Base-by-base conservation (phyloP, 352 stramenopile species). In the Globisporangium alternatum region DNA sequence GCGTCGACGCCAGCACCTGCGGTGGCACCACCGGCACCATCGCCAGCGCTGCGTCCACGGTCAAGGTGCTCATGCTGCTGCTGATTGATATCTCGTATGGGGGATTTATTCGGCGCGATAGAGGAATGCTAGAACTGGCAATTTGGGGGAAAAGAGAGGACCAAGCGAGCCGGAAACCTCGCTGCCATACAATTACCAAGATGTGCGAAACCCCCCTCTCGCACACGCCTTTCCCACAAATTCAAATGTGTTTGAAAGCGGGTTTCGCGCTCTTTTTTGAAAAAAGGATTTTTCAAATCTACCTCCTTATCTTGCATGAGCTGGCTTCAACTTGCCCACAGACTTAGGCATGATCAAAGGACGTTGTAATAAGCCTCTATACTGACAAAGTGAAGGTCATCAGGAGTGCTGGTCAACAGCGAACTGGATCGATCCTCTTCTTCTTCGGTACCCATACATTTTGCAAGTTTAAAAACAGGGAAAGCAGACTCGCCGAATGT, bases 41-140 rank as follows among this genome's bases (percentile, higher is more conserved):
- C 30, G 30, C 19, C 30, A 28, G 13, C 17, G 28, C 28, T 19
- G 30, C 30, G 15, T 17, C 31, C 28, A 10, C 10, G 6, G 8
- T 57, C 51, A 57, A 28, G 4, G 30, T 3, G 7, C 17, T 58
- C 51, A 56, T 39, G 15, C n/a, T 22, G 48, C 48, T 35, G 22
- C 31, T 35, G 48, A 25, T 54, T 9, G 44, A 33, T 52, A 31
- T 55, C 13, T 37, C 48, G 25, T 55, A 55, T 37, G 48, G 22
- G 48, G 48, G 48, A 37, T 55, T 55, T 55, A 55, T 55, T 55
- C 13, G 3, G 22, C 15, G 9, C 25, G 48, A 55, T 55, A 55
- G 48, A 55, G 48, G 48, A 52, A 52, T 52, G 30, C 43, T 19
- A 28, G 43, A 25, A 49, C 43, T 49, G 43, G 43, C 19, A 8